These are phyloP conservation scores for Didymellaceae sp. DNA, from an alignment of 2,329 filamentous ascomycete genomes.

Conservation along the genomic window DNA sequence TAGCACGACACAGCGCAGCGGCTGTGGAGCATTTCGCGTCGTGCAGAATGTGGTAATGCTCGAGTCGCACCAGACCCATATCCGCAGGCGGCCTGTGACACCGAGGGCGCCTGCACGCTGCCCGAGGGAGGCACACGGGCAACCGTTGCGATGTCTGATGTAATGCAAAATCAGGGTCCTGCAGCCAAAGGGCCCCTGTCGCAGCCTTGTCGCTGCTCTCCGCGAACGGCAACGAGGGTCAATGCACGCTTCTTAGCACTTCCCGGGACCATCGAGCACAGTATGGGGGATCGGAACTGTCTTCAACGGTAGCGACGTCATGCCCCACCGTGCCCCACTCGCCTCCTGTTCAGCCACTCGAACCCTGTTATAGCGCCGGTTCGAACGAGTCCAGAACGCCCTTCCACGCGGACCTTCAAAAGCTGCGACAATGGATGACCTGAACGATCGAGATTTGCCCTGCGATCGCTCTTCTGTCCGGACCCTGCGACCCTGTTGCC, in stretches of 20 bases:
- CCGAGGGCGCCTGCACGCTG: conserved; percentile 9
- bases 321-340: background rate
- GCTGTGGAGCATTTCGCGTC: background rate
- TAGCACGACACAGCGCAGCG: background rate
- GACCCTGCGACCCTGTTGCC: conserved; percentile 2
- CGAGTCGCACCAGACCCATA: background rate
- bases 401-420: conserved; percentile 24
- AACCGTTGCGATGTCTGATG: conserved; percentile 30
- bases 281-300: conserved; percentile 23
- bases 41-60: background rate
- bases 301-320: conserved; percentile 25
- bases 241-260: conserved; percentile 6
- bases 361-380: conserved; percentile 19
- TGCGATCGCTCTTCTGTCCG: conserved; percentile 18
- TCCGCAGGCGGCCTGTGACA: conserved; percentile 2
- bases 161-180: conserved; percentile 34
- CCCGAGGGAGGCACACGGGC: conserved; percentile 7
- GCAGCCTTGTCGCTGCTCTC: conserved; percentile 18
- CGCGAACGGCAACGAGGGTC: conserved; percentile 13
- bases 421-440: conserved; percentile 17
- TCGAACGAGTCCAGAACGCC: conserved; percentile 14
- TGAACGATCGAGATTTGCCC: conserved; percentile 23
- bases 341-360: conserved; percentile 19
- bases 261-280: conserved; percentile 24
- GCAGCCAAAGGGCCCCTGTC: conserved; percentile 14